phyloP scores from a whole-genome alignment of 352 stramenopile genomes.

The Plasmopara viticola region DNA sequence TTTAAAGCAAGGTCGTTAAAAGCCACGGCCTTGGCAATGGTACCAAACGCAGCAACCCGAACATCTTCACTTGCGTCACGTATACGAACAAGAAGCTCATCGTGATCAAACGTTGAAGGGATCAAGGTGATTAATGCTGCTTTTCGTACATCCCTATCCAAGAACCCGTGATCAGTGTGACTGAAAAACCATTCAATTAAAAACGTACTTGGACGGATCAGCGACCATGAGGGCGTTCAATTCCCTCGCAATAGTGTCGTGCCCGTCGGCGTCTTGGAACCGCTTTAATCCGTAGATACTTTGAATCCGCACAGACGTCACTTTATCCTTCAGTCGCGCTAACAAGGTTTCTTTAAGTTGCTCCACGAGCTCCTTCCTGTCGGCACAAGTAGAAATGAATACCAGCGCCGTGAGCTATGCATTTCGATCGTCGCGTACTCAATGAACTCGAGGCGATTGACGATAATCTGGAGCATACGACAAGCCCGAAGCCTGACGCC shows the following conservation, averaged over 20 bases:
- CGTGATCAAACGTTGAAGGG: constrained; percentile 34
- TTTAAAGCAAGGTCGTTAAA: constrained; percentile 55
- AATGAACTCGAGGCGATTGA: constrained; percentile 46
- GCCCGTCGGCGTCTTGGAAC: constrained; percentile 36
- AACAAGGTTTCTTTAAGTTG: constrained; percentile 41
- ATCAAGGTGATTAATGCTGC: constrained; percentile 48
- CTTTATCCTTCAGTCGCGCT: constrained; percentile 52
- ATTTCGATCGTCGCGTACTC: constrained; percentile 26
- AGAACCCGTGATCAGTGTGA: not conserved
- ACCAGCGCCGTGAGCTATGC: not conserved
- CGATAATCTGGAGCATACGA: constrained; percentile 55
- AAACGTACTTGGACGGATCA: constrained; percentile 64
- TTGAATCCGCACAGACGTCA: constrained; percentile 52
- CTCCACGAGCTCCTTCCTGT: constrained; percentile 32
- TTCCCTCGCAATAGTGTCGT: constrained; percentile 38
- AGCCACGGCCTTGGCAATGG: constrained; percentile 36
- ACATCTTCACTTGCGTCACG: constrained; percentile 67
- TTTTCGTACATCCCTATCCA: constrained; percentile 59
- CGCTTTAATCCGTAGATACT: constrained; percentile 54
- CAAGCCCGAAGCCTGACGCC: constrained; percentile 44
- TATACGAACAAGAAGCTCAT: constrained; percentile 67
- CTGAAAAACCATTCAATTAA: not conserved
- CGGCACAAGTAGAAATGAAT: constrained; percentile 1
- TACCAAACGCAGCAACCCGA: constrained; percentile 48
- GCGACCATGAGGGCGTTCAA: constrained; percentile 57